Conservation (phyloP, 1,139 yeast genomes). For the Yamadazyma triangularis region DNA sequence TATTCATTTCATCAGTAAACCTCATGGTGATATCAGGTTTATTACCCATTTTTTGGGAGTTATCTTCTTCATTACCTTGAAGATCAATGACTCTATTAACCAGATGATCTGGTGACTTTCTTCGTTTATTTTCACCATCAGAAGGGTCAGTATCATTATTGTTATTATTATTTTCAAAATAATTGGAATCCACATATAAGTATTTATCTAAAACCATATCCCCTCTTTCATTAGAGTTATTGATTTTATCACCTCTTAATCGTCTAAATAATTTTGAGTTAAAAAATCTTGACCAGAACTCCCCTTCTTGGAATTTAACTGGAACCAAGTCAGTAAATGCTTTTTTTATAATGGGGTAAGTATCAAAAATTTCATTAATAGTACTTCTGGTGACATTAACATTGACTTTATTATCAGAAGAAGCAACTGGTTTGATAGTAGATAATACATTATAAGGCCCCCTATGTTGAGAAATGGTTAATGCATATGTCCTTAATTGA, state of each 20-base stretch:
- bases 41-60: slow-evolving; percentile 73
- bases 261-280: slow-evolving; percentile 83
- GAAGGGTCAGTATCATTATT: slow-evolving; percentile 3
- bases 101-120: slow-evolving; percentile 8
- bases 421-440: slow-evolving; percentile 88
- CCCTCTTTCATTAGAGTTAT: slow-evolving; percentile 68
- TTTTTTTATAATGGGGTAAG: slow-evolving; percentile 86
- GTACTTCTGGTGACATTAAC: slow-evolving; percentile 89
- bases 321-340: slow-evolving; percentile 94
- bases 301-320: slow-evolving; percentile 71
- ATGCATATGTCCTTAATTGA: slow-evolving; percentile 77
- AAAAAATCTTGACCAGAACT: slow-evolving; percentile 96
- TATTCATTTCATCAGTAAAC: slow-evolving; percentile 38
- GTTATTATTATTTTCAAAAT: slow-evolving; percentile 9
- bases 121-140: slow-evolving; percentile 9
- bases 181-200: slow-evolving; percentile 47
- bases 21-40: slow-evolving; percentile 89
- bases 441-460: slow-evolving; percentile 95
- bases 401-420: slow-evolving; percentile 85
- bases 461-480: slow-evolving; percentile 74
- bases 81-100: slow-evolving; percentile 67
- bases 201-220: slow-evolving; percentile 85
- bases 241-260: slow-evolving; percentile 81
- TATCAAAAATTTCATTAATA: slow-evolving; percentile 84
- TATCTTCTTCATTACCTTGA: slow-evolving; percentile 77